Base-by-base conservation (phyloP, 176 grass and related monocot species). In the Leersia perrieri region DNA sequence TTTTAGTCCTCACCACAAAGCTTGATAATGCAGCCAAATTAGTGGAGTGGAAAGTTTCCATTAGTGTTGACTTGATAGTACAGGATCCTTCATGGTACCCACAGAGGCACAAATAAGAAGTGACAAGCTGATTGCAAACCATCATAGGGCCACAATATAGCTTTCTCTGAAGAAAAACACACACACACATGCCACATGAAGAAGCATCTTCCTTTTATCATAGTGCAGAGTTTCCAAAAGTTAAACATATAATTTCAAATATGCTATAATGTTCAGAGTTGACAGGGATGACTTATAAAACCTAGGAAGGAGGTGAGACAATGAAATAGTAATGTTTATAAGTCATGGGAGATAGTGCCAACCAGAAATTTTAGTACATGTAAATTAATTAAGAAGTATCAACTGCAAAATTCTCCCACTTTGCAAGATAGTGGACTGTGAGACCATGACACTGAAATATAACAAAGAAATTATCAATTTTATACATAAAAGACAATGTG, bases 1-100 rank as follows among this genome's bases (percentile, higher is more conserved):
- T 26, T 72, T 44, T 81, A 60, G 58, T 81, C 26, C 31, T 29
- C 15, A 60, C 25, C 66, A 41, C 31, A 41, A 42, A 20, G 23
- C 49, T 70, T 58, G 22, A 81, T 16, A 60, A 71, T 71, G 66
- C 49, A 23, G 10, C 33, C 66, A 71, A 60, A 41, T 60, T 69
- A 69, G 32, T 70, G 23, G 66, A 58, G 53, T 23, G 25, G 49
- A 71, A 70, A 41, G 47, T 12, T 70, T 15, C 27, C 29, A 22
- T 28, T 39, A 39, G 25, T n/a, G 64, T 68, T 68, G 23, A n/a
- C 35, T 25, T 81, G 33, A 81, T 34, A n/a, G 66, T 71, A 32
- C 66, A 41, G 33, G 66, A 81, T 39, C 16, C 34, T 68, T 23
- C 26, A 31, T 40, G 40, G 76, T 80, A n/a, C 49, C 33, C 26